phyloP scores from a whole-genome alignment of 179 eudicot species.

The Beta macrorhiza region DNA sequence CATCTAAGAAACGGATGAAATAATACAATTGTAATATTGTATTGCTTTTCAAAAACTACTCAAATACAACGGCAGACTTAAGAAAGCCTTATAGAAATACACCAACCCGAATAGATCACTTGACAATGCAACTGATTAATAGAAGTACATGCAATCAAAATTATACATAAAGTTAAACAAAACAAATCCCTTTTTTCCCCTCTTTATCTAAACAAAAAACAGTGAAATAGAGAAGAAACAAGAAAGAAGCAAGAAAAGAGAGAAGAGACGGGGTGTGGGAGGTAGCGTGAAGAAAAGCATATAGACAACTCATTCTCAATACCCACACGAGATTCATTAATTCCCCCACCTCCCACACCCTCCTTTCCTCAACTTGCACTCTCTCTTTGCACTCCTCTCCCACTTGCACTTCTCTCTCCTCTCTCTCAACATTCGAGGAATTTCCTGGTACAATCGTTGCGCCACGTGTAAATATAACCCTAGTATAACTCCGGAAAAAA shows the following conservation, averaged over 20 bases:
- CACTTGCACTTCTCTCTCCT: background rate
- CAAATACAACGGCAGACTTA: background rate
- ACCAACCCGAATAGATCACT: background rate
- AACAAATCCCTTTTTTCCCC: too few species aligned
- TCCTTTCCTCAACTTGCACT: constrained; percentile 19
- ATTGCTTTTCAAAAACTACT: too few species aligned
- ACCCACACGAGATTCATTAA: background rate
- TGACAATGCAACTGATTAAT: background rate
- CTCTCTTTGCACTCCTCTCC: background rate
- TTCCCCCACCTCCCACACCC: background rate
- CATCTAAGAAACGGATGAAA: too few species aligned
- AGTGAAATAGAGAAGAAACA: background rate
- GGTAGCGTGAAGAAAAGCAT: background rate
- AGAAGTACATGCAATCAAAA: too few species aligned
- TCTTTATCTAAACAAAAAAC: too few species aligned
- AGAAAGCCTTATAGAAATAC: background rate
- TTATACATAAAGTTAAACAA: too few species aligned
- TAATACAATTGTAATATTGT: too few species aligned
- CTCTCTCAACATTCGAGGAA: too few species aligned
- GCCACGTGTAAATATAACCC: too few species aligned
- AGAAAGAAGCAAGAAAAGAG: too few species aligned
- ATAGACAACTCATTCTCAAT: background rate
- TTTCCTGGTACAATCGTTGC: too few species aligned
- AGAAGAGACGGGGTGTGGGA: background rate
- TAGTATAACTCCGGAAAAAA: too few species aligned